Evolutionary conservation across 83 land plant species (phyloP).

Genomic region (Isoetes engelmannii): DNA sequence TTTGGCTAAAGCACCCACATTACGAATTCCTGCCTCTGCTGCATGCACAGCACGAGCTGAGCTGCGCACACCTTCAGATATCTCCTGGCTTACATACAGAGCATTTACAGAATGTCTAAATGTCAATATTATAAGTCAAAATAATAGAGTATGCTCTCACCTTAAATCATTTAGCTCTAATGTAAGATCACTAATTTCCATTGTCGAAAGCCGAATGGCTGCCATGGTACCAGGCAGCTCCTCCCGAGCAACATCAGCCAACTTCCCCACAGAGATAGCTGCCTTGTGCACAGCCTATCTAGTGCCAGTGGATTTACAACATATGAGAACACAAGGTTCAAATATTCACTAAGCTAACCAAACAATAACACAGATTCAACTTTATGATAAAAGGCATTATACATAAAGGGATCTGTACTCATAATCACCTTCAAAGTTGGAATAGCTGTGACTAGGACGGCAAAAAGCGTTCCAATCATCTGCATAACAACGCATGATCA

Average conservation of each 20-base stretch:
- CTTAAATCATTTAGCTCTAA: slow-evolving; percentile 77
- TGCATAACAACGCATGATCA: slow-evolving; percentile 17
- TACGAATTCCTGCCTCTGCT: slow-evolving; percentile 71
- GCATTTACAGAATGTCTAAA: not conserved
- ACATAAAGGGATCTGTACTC: not conserved
- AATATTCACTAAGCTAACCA: not conserved
- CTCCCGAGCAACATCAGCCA: slow-evolving; percentile 70
- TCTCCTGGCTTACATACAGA: slow-evolving; percentile 52
- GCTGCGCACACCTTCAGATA: slow-evolving; percentile 65
- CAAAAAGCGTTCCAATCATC: slow-evolving; percentile 48
- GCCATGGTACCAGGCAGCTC: slow-evolving; percentile 92
- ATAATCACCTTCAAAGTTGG: slow-evolving; percentile 54
- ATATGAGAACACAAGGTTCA: not conserved
- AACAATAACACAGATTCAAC: not conserved
- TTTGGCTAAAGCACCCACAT: slow-evolving; percentile 61
- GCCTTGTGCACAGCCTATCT: slow-evolving; percentile 71
- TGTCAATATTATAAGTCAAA: not conserved
- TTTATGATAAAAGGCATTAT: not conserved
- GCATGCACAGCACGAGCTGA: slow-evolving; percentile 84
- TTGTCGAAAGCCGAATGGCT: slow-evolving; percentile 74
- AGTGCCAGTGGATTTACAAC: slow-evolving; percentile 6
- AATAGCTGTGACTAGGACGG: slow-evolving; percentile 47
- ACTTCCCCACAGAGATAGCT: slow-evolving; percentile 61
- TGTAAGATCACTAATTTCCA: slow-evolving; percentile 93
- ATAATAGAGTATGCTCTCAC: slow-evolving; percentile 20